phyloP scores from a whole-genome alignment of 1,284 basidiomycete genomes.

The Microbotryum saponariae region DNA sequence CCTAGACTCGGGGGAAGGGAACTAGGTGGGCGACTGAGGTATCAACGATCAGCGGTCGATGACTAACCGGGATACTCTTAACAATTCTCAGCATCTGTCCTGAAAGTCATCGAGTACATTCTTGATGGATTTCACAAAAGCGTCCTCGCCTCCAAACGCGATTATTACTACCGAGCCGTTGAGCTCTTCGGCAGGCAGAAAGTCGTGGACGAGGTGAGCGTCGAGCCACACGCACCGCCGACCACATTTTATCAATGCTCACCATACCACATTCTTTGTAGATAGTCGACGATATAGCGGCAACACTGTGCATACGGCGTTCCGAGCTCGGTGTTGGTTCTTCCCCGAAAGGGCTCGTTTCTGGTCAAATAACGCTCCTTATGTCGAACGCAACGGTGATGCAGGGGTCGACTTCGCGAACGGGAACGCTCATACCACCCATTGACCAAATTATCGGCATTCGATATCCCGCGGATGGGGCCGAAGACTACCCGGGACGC shows the following conservation, averaged over 20 bases:
- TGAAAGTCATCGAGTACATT: conserved; percentile 22
- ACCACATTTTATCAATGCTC: neutral
- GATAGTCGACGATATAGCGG: conserved; percentile 81
- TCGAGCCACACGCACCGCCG: neutral
- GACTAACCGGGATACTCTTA: too few species aligned
- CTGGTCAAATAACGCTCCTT: conserved; percentile 44
- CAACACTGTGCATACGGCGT: conserved; percentile 63
- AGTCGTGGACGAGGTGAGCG: conserved; percentile 61
- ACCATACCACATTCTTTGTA: conserved; percentile 38
- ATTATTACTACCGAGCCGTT: conserved; percentile 79
- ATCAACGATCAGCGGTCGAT: too few species aligned
- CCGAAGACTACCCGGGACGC: neutral
- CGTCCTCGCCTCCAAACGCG: conserved; percentile 44
- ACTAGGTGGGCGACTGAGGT: conserved; percentile 10
- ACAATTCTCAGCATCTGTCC: conserved; percentile 8
- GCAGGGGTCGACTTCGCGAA: too few species aligned
- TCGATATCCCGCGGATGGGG: neutral
- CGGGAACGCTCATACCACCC: too few species aligned
- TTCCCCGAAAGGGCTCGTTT: conserved; percentile 74
- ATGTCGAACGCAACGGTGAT: too few species aligned
- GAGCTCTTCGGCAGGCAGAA: conserved; percentile 63
- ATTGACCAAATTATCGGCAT: too few species aligned
- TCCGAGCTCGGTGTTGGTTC: conserved; percentile 76
- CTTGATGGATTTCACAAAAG: conserved; percentile 15
- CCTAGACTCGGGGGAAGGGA: conserved; percentile 12